Evolutionary conservation across 164 flowering plant genomes (phyloP).

Genomic region (Nelumbo lutea): DNA sequence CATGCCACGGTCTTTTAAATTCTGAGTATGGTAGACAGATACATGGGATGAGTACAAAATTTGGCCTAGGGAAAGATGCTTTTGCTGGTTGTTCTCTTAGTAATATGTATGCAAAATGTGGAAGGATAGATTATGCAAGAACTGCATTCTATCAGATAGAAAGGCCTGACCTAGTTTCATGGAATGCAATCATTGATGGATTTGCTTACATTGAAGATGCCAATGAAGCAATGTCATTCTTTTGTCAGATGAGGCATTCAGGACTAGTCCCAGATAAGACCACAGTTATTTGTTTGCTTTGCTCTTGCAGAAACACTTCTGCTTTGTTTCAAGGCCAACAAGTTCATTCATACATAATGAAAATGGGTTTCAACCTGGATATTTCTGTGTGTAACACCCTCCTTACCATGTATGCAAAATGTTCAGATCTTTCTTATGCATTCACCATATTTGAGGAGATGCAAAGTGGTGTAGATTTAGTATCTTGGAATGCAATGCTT

Average conservation of each 20-base stretch:
- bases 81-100: slow-evolving; percentile 65
- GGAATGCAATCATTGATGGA: slow-evolving; percentile 71
- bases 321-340: slow-evolving; percentile 40
- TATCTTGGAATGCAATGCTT: slow-evolving; percentile 70
- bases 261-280: slow-evolving; percentile 46
- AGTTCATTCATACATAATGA: slow-evolving; percentile 46
- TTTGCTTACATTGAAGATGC: slow-evolving; percentile 37
- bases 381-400: slow-evolving; percentile 47
- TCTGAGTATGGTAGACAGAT: slow-evolving; percentile 49
- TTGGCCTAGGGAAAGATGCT: slow-evolving; percentile 41
- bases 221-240: slow-evolving; percentile 39
- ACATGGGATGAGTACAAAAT: slow-evolving; percentile 57
- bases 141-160: slow-evolving; percentile 45
- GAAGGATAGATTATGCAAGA: slow-evolving; percentile 39
- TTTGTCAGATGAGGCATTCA: slow-evolving; percentile 41
- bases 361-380: slow-evolving; percentile 32
- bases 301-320: slow-evolving; percentile 33
- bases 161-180: slow-evolving; percentile 54
- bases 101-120: slow-evolving; percentile 75
- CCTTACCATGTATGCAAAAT: slow-evolving; percentile 60
- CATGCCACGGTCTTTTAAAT: slow-evolving; percentile 45
- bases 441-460: slow-evolving; percentile 40
- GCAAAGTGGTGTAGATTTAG: slow-evolving; percentile 28
- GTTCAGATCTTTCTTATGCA: slow-evolving; percentile 35
- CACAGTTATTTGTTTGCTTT: slow-evolving; percentile 52